Evolutionary conservation across 257 asterid species (phyloP).

Genomic region (Misopates orontium): DNA sequence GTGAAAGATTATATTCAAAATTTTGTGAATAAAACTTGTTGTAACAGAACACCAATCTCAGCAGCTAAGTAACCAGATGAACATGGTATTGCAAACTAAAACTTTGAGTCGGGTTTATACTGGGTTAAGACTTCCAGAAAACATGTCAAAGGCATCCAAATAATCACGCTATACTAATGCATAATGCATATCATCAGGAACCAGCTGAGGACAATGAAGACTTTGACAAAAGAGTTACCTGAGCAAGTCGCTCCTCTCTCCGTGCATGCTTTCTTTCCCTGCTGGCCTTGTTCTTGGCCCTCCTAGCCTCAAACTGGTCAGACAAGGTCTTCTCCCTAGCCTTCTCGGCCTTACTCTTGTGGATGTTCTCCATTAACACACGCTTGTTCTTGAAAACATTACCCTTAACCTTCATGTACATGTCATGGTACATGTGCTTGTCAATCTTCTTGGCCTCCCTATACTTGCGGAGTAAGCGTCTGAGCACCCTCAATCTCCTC

Average conservation of each 20-base stretch:
- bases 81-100: too few relatives aligned
- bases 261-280: constrained; percentile 66
- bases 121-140: too few relatives aligned
- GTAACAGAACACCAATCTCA: too few relatives aligned
- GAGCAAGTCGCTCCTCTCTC: constrained; percentile 66
- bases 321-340: constrained; percentile 75
- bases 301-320: constrained; percentile 66
- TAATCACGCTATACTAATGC: too few relatives aligned
- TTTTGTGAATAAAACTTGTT: too few relatives aligned
- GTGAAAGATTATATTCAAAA: too few relatives aligned
- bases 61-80: too few relatives aligned
- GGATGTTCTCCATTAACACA: constrained; percentile 70
- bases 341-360: constrained; percentile 71
- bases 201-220: too few relatives aligned
- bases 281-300: constrained; percentile 69
- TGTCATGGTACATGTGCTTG: constrained; percentile 70
- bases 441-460: constrained; percentile 65
- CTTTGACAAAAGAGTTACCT: constrained; percentile 34
- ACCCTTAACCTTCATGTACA: constrained; percentile 78
- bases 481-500: constrained; percentile 64
- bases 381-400: constrained; percentile 72
- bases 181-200: too few relatives aligned
- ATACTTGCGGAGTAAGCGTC: constrained; percentile 64
- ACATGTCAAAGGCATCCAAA: too few relatives aligned
- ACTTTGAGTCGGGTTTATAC: too few relatives aligned